A percentile compares a stretch with the other conserved stretches of the same genome.
phyloP scores from a whole-genome alignment of 352 stramenopile genomes.

The Globisporangium iwayamae region DNA sequence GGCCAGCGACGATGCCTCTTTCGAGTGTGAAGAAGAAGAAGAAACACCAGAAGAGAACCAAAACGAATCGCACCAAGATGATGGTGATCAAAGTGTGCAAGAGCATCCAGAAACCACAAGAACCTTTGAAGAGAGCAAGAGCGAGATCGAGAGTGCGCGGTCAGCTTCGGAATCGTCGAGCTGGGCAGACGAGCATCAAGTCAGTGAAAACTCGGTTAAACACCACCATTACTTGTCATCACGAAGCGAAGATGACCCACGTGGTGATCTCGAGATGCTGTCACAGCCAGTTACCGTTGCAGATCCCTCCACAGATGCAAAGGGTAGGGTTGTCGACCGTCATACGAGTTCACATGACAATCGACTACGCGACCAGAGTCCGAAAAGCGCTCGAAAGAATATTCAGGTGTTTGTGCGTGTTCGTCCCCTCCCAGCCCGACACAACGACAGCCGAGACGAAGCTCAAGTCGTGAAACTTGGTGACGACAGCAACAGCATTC shows the following conservation, averaged over 20 bases:
- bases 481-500: slow-evolving; percentile 24
- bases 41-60: neutral
- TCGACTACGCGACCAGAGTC: neutral
- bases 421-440: slow-evolving; percentile 28
- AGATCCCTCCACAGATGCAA: neutral
- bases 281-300: neutral
- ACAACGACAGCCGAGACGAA: slow-evolving; percentile 18
- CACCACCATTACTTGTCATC: neutral
- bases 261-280: neutral
- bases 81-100: neutral
- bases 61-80: neutral
- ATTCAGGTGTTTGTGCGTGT: slow-evolving; percentile 78
- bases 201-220: neutral
- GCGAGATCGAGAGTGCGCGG: slow-evolving; percentile 1
- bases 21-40: neutral
- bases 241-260: neutral
- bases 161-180: neutral
- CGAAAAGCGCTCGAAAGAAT: slow-evolving; percentile 13
- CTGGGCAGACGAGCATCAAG: neutral
- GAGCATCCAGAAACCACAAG: neutral
- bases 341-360: neutral
- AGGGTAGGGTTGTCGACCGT: neutral
- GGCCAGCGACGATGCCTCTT: neutral
- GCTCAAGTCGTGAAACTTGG: slow-evolving; percentile 28
- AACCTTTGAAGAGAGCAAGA: neutral